Conservation (phyloP, 2,329 filamentous ascomycete genomes). For the Ustulina deusta region DNA sequence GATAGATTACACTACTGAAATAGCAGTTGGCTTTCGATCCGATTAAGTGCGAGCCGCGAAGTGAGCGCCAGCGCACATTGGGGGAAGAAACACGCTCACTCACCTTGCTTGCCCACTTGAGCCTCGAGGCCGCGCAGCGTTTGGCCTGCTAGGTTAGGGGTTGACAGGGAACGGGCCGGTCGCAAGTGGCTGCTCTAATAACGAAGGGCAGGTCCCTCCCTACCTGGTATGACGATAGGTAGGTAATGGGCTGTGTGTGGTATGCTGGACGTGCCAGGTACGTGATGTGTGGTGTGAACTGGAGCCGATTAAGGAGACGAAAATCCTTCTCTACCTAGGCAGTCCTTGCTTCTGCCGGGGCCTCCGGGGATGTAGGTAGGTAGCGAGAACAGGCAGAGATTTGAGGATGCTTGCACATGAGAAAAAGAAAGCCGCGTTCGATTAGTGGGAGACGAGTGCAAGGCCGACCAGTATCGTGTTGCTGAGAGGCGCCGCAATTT, state of each 20-base stretch:
- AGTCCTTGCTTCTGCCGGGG: not conserved
- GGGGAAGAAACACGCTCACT: conserved; percentile 4
- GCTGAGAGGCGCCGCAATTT: conserved; percentile 12
- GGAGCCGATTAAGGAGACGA: conserved; percentile 4
- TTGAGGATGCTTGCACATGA: not conserved
- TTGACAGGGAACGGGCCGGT: conserved; percentile 39
- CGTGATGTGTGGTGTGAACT: conserved; percentile 5
- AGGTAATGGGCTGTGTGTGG: not conserved
- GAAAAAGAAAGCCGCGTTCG: conserved; percentile 8
- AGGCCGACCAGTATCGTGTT: conserved; percentile 19
- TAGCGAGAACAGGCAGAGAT: conserved; percentile 1
- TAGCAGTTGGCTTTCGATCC: conserved; percentile 26
- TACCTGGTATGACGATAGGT: conserved; percentile 19
- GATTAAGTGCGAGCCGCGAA: conserved; percentile 10
- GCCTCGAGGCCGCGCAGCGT: conserved; percentile 11
- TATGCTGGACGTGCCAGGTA: conserved; percentile 8
- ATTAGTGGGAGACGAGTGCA: conserved; percentile 21
- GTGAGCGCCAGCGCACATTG: conserved; percentile 27
- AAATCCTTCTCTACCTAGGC: not conserved
- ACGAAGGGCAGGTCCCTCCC: not conserved
- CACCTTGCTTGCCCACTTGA: conserved; percentile 5
- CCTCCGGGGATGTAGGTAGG: not conserved
- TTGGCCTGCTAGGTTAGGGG: conserved; percentile 27
- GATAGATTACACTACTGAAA: conserved; percentile 31
- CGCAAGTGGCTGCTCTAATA: conserved; percentile 37